A percentile compares a stretch with the other conserved stretches of the same genome.
These are phyloP conservation scores for Coffea humblotiana DNA, from an alignment of 305 asterid genomes.

Conservation along the genomic window DNA sequence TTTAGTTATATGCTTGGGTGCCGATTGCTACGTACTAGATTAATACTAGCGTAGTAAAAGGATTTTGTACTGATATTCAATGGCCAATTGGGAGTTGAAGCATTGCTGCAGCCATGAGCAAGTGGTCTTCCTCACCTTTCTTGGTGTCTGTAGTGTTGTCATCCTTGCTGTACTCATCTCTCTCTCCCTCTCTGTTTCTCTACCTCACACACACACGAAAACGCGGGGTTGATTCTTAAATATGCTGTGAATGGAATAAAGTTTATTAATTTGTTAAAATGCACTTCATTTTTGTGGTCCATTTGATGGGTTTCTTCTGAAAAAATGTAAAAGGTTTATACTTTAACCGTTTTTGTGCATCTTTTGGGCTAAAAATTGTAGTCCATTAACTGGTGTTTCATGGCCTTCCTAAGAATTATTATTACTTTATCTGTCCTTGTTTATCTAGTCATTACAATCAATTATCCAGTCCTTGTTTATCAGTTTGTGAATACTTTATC, in stretches of 20 bases:
- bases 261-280: not conserved
- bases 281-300: conserved; percentile 1
- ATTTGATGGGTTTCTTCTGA: not conserved
- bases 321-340: not conserved
- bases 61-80: not conserved
- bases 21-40: no score
- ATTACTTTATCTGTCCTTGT: not conserved
- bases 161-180: conserved; percentile 42
- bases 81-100: conserved; percentile 51
- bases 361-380: not conserved
- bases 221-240: not conserved
- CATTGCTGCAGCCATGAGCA: conserved; percentile 54
- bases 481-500: not conserved
- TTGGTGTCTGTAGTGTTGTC: conserved; percentile 44
- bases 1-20: no score
- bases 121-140: conserved; percentile 41
- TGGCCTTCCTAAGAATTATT: not conserved
- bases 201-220: not conserved
- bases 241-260: not conserved
- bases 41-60: not conserved
- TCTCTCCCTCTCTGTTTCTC: not conserved
- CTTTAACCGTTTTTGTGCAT: not conserved
- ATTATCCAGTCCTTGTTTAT: not conserved
- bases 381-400: not conserved
- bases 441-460: not conserved